Evolutionary conservation across 2,329 filamentous ascomycete species (phyloP).

Genomic region (Blastomyces parvus): DNA sequence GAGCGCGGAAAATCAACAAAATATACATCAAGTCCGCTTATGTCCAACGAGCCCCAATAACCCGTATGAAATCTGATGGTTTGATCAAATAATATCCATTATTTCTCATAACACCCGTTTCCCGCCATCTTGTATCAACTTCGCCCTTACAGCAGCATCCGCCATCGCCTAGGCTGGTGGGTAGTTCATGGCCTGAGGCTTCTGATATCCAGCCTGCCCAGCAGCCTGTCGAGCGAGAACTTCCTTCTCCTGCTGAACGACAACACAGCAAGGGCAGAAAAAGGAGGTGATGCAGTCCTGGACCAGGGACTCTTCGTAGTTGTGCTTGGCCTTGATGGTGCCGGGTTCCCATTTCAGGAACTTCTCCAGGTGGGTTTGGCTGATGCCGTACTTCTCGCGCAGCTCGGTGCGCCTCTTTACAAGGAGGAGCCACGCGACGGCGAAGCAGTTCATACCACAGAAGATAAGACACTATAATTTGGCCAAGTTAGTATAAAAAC

Average conservation of each 20-base stretch:
- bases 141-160: neutral
- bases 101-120: neutral
- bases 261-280: constrained; percentile 8
- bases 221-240: constrained; percentile 4
- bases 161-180: neutral
- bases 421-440: constrained; percentile 4
- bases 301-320: constrained; percentile 6
- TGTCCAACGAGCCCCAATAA: neutral
- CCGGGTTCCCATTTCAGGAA: constrained; percentile 12
- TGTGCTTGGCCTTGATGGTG: constrained; percentile 10
- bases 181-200: constrained; percentile 8
- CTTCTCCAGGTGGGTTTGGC: constrained; percentile 9
- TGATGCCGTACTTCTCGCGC: constrained; percentile 11
- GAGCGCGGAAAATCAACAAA: neutral
- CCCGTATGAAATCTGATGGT: neutral
- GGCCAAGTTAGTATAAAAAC: neutral
- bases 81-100: neutral
- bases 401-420: constrained; percentile 10
- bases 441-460: constrained; percentile 11
- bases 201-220: constrained; percentile 6
- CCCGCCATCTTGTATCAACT: neutral
- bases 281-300: constrained; percentile 9
- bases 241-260: constrained; percentile 11
- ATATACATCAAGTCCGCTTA: neutral
- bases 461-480: constrained; percentile 9